Percentiles rank a stretch among this genome's conserved stretches.
These are phyloP conservation scores for Cryptococcus maquisensis DNA, from an alignment of 1,284 basidiomycete species.

Conservation along the genomic window DNA sequence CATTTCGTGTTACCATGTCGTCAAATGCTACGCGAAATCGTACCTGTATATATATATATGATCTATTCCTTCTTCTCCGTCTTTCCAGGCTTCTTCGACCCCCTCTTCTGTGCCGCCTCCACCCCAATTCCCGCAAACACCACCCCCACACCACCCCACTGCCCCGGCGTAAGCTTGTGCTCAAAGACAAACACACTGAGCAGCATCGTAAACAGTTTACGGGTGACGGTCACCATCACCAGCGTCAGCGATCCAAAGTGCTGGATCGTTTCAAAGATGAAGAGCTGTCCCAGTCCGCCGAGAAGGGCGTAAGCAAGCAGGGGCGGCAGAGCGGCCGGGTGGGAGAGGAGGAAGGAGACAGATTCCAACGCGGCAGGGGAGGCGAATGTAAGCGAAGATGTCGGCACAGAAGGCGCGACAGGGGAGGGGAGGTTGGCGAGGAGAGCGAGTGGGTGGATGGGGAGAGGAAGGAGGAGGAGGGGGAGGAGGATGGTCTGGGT, in stretches of 20 bases:
- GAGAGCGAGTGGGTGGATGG: constrained; percentile 29
- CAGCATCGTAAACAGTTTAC: constrained; percentile 98
- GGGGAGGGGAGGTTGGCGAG: constrained; percentile 23
- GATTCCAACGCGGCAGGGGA: constrained; percentile 66
- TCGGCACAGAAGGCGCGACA: constrained; percentile 55
- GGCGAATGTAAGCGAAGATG: constrained; percentile 41
- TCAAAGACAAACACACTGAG: constrained; percentile 89
- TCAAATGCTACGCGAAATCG: background rate
- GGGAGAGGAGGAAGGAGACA: constrained; percentile 68
- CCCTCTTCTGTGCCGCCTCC: constrained; percentile 75
- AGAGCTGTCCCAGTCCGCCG: constrained; percentile 90
- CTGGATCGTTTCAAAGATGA: constrained; percentile 97
- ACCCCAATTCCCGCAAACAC: constrained; percentile 93
- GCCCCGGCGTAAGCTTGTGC: constrained; percentile 74
- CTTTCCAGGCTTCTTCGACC: constrained; percentile 30
- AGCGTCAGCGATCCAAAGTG: constrained; percentile 93
- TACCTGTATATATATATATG: background rate
- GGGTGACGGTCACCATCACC: constrained; percentile 90
- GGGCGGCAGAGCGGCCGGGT: constrained; percentile 73
- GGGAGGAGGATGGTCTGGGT: constrained; percentile 61
- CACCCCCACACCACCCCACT: constrained; percentile 85
- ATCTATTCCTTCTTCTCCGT: constrained; percentile 9
- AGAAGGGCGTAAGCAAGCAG: constrained; percentile 82
- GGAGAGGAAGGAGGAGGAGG: constrained; percentile 53
- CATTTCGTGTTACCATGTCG: background rate